phyloP scores from a whole-genome alignment of 2,329 filamentous ascomycete genomes.

The Tolypocladium endophyticum region DNA sequence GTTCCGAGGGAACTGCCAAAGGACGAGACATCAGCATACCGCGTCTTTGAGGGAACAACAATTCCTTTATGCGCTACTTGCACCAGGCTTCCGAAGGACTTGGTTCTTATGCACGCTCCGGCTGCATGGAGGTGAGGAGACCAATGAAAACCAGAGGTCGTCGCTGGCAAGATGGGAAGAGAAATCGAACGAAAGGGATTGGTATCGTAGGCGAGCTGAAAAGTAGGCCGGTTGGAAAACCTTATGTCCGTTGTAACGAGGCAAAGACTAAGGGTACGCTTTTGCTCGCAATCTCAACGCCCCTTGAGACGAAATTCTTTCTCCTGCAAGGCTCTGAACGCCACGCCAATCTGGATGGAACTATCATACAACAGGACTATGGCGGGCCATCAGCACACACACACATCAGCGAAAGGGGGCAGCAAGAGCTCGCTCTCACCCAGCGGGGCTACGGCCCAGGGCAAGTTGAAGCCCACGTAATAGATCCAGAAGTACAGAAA shows the following conservation, averaged over 20 bases:
- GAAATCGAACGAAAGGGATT: neutral
- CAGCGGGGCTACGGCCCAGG: conserved; percentile 47
- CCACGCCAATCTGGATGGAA: conserved; percentile 14
- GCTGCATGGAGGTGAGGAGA: neutral
- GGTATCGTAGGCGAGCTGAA: too few species aligned
- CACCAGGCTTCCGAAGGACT: neutral
- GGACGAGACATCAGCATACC: neutral
- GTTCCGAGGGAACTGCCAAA: neutral
- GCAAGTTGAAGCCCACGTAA: conserved; percentile 49
- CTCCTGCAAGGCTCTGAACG: conserved; percentile 15
- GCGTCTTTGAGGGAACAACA: too few species aligned
- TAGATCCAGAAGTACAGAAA: conserved; percentile 53
- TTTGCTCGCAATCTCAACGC: conserved; percentile 4
- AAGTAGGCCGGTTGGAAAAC: neutral
- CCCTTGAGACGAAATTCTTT: conserved; percentile 9
- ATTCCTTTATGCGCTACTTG: neutral
- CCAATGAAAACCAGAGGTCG: neutral
- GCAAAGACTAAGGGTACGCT: neutral
- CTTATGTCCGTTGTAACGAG: neutral
- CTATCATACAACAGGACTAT: conserved; percentile 22
- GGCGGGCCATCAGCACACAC: neutral
- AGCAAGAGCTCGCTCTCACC: conserved; percentile 27
- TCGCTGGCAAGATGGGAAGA: neutral
- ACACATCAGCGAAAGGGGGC: neutral
- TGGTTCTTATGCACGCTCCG: neutral